Base-by-base conservation (phyloP, 108 stramenopile species). In the Fistulifera solaris region DNA sequence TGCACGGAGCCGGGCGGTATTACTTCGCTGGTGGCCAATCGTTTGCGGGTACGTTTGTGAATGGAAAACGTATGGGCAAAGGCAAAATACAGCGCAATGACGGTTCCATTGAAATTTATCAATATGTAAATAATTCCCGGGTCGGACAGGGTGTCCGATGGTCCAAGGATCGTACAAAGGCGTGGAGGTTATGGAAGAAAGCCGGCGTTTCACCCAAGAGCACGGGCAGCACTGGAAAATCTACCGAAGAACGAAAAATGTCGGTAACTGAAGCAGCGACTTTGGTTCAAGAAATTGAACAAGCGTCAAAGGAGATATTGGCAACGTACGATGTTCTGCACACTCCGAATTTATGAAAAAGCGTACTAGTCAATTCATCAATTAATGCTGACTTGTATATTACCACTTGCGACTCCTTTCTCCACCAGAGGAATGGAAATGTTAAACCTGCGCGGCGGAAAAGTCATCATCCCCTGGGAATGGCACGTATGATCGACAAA, bases 391-490 rank as follows among this genome's bases (percentile, higher is more conserved):
- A n/a, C n/a, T n/a, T n/a, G n/a, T n/a, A n/a, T n/a, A n/a, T n/a
- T n/a, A n/a, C n/a, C n/a, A n/a, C n/a, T n/a, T n/a, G n/a, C n/a
- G n/a, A n/a, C n/a, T n/a, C n/a, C n/a, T n/a, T n/a, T n/a, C n/a
- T n/a, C n/a, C n/a, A n/a, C n/a, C n/a, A n/a, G n/a, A n/a, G n/a
- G n/a, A n/a, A n/a, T n/a, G n/a, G n/a, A n/a, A n/a, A n/a, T n/a
- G n/a, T n/a, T n/a, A n/a, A n/a, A n/a, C n/a, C n/a, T n/a, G n/a
- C n/a, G n/a, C n/a, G n/a, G n/a, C n/a, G n/a, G 66, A 66, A 56
- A 85, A 85, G 23, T 76, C 73, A 19, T 54, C 57, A 42, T 73
- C 77, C 48, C 81, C 57, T 1, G n/a, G 87, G 84, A 57, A 89
- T 85, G 31, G 67, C 58, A 0, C 54, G 26, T 41, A 89, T 77